phyloP scores from a whole-genome alignment of 2,329 filamentous ascomycete species.

The Raffaelea arxii region DNA sequence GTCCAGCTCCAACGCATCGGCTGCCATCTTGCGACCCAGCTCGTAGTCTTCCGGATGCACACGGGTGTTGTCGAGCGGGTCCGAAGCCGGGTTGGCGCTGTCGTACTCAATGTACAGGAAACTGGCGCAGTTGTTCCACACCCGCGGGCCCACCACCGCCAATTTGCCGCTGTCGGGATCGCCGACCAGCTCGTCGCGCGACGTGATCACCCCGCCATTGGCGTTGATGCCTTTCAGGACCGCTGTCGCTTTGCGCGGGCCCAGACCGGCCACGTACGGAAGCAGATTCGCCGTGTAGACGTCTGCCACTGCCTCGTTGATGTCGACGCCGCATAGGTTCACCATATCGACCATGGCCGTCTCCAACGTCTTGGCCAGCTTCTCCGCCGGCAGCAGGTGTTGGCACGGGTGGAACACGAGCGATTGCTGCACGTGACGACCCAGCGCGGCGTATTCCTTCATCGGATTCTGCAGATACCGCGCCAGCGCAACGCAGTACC shows the following conservation, averaged over 20 bases:
- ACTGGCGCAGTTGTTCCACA: slow-evolving; percentile 95
- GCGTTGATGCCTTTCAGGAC: slow-evolving; percentile 83
- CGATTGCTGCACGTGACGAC: slow-evolving; percentile 77
- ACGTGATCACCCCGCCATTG: slow-evolving; percentile 78
- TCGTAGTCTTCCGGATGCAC: slow-evolving; percentile 98
- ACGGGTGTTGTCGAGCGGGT: slow-evolving; percentile 92
- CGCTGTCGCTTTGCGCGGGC: slow-evolving; percentile 79
- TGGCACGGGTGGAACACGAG: slow-evolving; percentile 86
- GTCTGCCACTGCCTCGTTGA: slow-evolving; percentile 83
- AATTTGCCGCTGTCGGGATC: slow-evolving; percentile 70
- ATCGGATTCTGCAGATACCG: slow-evolving; percentile 92
- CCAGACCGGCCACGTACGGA: slow-evolving; percentile 83
- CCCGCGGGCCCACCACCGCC: slow-evolving; percentile 75
- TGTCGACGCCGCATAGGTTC: slow-evolving; percentile 89
- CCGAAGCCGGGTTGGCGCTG: slow-evolving; percentile 67
- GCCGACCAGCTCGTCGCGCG: slow-evolving; percentile 79
- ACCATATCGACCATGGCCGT: slow-evolving; percentile 99
- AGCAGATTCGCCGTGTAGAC: slow-evolving; percentile 76
- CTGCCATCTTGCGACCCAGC: slow-evolving; percentile 94
- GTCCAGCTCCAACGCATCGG: slow-evolving; percentile 89
- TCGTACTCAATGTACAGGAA: slow-evolving; percentile 90
- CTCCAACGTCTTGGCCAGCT: slow-evolving; percentile 77
- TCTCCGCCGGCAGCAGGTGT: slow-evolving; percentile 77
- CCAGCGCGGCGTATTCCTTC: slow-evolving; percentile 91
- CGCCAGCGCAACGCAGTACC: slow-evolving; percentile 84